These are phyloP conservation scores for Quillaja saponaria DNA, from an alignment of 306 rosid species.

Conservation along the genomic window DNA sequence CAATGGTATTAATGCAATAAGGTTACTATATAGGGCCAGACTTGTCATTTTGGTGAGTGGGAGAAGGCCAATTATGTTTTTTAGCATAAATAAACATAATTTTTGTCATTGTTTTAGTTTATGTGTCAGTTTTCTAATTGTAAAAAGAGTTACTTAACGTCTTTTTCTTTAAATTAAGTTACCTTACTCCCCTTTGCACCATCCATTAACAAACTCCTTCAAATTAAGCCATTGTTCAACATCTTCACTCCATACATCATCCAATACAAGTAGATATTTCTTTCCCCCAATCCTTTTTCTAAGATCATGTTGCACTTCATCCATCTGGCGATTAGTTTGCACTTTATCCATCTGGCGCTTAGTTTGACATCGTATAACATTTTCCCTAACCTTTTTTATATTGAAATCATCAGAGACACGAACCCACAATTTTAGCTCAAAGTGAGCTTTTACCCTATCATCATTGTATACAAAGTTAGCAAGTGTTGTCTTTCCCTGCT, in stretches of 20 bases:
- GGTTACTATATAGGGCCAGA: too few relatives aligned
- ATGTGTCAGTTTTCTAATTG: too few relatives aligned
- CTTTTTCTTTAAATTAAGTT: too few relatives aligned
- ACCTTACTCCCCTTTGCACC: background rate
- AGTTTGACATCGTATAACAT: background rate
- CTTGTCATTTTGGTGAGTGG: too few relatives aligned
- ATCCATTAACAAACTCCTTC: background rate
- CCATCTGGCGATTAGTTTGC: too few relatives aligned
- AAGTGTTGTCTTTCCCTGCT: constrained; percentile 31
- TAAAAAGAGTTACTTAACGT: too few relatives aligned
- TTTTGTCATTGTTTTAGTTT: too few relatives aligned
- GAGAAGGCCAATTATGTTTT: too few relatives aligned
- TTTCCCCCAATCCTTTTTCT: background rate
- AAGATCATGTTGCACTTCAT: background rate
- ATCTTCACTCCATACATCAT: background rate
- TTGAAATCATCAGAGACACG: constrained; percentile 7
- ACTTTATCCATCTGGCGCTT: background rate
- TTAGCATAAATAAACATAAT: too few relatives aligned
- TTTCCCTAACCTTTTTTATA: background rate
- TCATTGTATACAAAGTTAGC: constrained; percentile 16
- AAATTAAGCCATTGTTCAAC: background rate
- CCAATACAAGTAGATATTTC: background rate
- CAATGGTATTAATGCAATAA: too few relatives aligned
- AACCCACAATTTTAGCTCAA: constrained; percentile 7
- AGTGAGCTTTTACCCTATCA: background rate